Conservation (phyloP, 164 flowering plant genomes). For the Tetrastigma voinierianum region DNA sequence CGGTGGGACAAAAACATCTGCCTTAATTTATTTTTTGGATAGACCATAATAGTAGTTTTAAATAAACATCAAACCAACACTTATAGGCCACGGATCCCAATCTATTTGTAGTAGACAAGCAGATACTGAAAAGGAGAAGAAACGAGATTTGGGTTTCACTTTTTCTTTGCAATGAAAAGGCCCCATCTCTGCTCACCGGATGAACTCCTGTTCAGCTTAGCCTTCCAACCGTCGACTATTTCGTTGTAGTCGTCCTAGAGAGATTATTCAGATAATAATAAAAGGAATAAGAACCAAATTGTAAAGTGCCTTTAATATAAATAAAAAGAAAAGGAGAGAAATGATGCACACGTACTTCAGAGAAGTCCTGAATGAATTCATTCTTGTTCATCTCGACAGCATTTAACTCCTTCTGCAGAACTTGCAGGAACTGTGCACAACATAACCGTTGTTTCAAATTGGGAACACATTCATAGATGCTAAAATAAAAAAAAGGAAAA, state of each 20-base stretch:
- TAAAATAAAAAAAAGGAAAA: no score
- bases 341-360: slow-evolving; percentile 38
- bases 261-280: slow-evolving; percentile 4
- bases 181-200: slow-evolving; percentile 87
- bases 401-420: slow-evolving; percentile 58
- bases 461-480: background rate
- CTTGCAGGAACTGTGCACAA: slow-evolving; percentile 51
- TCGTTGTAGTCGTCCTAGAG: slow-evolving; percentile 73
- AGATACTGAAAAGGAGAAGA: no score
- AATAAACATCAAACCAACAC: no score
- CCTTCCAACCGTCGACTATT: slow-evolving; percentile 73
- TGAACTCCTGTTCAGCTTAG: slow-evolving; percentile 62
- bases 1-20: no score
- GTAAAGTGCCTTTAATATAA: background rate
- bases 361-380: slow-evolving; percentile 54
- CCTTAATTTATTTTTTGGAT: no score
- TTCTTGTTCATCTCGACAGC: slow-evolving; percentile 53
- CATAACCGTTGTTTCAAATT: slow-evolving; percentile 5
- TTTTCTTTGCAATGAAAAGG: slow-evolving; percentile 67
- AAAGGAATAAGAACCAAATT: background rate
- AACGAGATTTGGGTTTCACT: slow-evolving; percentile 18
- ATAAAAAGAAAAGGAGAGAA: background rate
- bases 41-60: no score
- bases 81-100: no score
- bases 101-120: no score